Evolutionary conservation across 2,329 filamentous ascomycete species (phyloP).

Genomic region (Penicillium nordicum): DNA sequence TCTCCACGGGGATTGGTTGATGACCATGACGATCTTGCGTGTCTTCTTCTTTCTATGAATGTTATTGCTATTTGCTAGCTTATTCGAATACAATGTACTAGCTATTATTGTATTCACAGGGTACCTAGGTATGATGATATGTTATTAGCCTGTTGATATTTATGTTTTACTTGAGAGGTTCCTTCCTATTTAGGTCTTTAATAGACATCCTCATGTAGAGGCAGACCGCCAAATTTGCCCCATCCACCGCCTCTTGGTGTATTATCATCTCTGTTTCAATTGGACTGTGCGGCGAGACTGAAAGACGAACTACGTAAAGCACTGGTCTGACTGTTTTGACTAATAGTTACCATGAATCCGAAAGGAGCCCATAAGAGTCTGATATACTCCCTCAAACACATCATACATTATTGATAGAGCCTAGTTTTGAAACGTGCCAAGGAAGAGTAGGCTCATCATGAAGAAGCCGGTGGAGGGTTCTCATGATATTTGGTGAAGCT

Average conservation of each 20-base stretch:
- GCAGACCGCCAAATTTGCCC: background rate
- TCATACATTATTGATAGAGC: no score
- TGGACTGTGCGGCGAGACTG: background rate
- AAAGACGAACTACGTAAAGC: no score
- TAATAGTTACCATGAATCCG: no score
- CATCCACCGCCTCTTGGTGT: background rate
- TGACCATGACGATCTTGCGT: conserved; percentile 9
- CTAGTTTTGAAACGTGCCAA: no score
- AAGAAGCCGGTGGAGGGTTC: no score
- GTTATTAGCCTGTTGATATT: background rate
- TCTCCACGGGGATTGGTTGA: conserved; percentile 20
- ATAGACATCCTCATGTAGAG: no score
- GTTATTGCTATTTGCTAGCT: background rate
- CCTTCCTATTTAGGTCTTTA: background rate
- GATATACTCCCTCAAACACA: no score
- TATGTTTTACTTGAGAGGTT: background rate
- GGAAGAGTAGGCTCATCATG: no score
- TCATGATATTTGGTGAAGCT: no score
- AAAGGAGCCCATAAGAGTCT: no score
- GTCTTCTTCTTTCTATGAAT: background rate
- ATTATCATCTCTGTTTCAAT: background rate
- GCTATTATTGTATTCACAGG: background rate
- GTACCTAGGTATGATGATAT: background rate
- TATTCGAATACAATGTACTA: background rate
- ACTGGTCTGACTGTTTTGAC: no score